These are phyloP conservation scores for Penicillium silybi DNA, from an alignment of 495 filamentous ascomycete species.

Conservation along the genomic window DNA sequence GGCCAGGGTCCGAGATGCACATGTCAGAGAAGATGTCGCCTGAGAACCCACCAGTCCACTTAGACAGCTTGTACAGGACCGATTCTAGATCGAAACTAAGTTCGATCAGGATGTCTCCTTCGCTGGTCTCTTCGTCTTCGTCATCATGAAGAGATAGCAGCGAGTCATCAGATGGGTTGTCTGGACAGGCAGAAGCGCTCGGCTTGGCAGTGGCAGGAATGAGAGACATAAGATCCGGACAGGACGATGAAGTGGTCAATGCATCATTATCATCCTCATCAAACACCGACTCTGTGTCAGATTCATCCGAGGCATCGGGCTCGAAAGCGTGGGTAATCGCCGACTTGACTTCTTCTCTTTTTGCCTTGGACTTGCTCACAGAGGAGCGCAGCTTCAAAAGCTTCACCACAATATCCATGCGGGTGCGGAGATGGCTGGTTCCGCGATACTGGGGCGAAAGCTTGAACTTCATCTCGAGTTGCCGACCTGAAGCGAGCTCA, in stretches of 20 bases:
- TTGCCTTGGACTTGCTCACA: conserved; percentile 1
- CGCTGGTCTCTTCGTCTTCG: neutral
- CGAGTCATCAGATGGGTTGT: neutral
- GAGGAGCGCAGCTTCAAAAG: conserved; percentile 13
- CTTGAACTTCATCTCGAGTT: conserved; percentile 7
- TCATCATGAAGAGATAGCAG: neutral
- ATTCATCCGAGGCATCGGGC: neutral
- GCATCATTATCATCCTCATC: neutral
- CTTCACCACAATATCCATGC: conserved; percentile 13
- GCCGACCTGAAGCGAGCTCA: neutral
- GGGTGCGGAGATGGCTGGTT: conserved; percentile 5
- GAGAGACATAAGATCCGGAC: neutral
- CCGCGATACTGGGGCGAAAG: neutral
- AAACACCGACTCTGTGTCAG: neutral
- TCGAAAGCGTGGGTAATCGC: neutral
- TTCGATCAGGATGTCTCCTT: neutral
- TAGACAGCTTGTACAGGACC: neutral
- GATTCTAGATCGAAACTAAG: conserved; percentile 5
- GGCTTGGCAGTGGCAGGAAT: neutral
- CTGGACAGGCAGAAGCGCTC: neutral
- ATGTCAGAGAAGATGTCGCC: neutral
- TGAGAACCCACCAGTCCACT: neutral
- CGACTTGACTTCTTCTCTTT: neutral
- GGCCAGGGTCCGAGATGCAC: neutral
- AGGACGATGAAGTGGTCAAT: neutral